Evolutionary conservation across 257 asterid genomes (phyloP).

Genomic region (Datura wrightii): DNA sequence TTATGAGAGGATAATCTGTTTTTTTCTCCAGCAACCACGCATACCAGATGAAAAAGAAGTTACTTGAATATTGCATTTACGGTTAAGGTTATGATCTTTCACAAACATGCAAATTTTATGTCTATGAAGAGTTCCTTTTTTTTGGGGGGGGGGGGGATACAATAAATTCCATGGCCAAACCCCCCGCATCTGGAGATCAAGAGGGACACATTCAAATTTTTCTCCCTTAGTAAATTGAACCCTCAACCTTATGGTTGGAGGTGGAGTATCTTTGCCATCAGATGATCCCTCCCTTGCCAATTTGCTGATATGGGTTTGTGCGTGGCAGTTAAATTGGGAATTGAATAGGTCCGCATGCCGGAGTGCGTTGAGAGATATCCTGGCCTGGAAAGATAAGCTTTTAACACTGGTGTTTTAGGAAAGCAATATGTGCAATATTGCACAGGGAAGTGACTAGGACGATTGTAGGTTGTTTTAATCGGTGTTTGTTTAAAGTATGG

Average conservation of each 20-base stretch:
- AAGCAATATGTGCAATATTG: neutral
- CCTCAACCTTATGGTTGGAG: neutral
- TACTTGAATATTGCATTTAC: neutral
- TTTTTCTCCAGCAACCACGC: neutral
- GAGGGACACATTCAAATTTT: neutral
- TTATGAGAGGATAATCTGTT: neutral
- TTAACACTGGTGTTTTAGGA: neutral
- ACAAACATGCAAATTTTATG: neutral
- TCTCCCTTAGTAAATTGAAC: neutral
- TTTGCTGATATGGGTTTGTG: conserved; percentile 12
- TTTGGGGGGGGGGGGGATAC: too few species aligned
- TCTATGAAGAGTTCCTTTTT: neutral
- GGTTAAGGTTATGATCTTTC: neutral
- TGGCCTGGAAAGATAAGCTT: neutral
- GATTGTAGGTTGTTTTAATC: neutral
- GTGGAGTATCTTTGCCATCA: neutral
- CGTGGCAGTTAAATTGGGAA: neutral
- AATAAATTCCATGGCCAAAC: neutral
- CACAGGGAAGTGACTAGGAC: neutral
- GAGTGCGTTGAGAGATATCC: neutral
- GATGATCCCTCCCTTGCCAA: neutral
- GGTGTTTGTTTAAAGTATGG: neutral
- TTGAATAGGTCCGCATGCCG: neutral
- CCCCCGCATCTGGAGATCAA: neutral
- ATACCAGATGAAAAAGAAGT: neutral